phyloP scores from a whole-genome alignment of 2,329 filamentous ascomycete genomes.

The Tetracladium maxilliforme region DNA sequence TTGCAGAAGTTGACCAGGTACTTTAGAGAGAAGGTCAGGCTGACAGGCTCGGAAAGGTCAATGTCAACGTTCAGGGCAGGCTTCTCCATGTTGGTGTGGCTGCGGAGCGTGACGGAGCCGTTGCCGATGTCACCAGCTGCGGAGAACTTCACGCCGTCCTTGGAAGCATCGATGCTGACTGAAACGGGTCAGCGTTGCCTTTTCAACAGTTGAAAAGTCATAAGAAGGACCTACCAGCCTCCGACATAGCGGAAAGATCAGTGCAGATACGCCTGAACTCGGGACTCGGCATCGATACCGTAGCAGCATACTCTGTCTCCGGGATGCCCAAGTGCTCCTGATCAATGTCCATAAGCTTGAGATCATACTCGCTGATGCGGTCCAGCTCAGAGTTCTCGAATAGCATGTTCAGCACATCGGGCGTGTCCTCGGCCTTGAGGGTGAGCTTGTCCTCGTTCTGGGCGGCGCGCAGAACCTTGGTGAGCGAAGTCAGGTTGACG shows the following conservation, averaged over 20 bases:
- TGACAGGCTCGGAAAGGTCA: slow-evolving; percentile 79
- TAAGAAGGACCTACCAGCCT: slow-evolving; percentile 58
- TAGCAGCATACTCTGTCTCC: slow-evolving; percentile 95
- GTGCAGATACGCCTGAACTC: slow-evolving; percentile 95
- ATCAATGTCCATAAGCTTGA: slow-evolving; percentile 99
- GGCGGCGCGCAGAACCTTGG: slow-evolving; percentile 90
- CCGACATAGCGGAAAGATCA: slow-evolving; percentile 81
- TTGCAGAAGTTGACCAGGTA: slow-evolving; percentile 99
- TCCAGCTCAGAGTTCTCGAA: slow-evolving; percentile 87
- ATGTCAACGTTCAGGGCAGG: slow-evolving; percentile 76
- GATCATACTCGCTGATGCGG: slow-evolving; percentile 94
- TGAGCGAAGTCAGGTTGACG: slow-evolving; percentile 91
- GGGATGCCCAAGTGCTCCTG: slow-evolving; percentile 98
- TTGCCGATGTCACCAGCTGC: slow-evolving; percentile 93
- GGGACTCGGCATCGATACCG: slow-evolving; percentile 70
- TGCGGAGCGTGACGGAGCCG: slow-evolving; percentile 81
- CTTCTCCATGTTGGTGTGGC: slow-evolving; percentile 82
- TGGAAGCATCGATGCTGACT: slow-evolving; percentile 93
- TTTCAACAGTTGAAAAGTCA: not conserved
- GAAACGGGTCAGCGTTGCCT: slow-evolving; percentile 10
- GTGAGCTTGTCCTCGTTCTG: slow-evolving; percentile 92
- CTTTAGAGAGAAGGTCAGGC: slow-evolving; percentile 95
- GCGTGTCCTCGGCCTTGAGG: slow-evolving; percentile 92
- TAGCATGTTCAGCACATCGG: slow-evolving; percentile 86
- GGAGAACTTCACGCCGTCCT: slow-evolving; percentile 93